Base-by-base conservation (phyloP, 345 rosid species). In the Raphanus sativus region DNA sequence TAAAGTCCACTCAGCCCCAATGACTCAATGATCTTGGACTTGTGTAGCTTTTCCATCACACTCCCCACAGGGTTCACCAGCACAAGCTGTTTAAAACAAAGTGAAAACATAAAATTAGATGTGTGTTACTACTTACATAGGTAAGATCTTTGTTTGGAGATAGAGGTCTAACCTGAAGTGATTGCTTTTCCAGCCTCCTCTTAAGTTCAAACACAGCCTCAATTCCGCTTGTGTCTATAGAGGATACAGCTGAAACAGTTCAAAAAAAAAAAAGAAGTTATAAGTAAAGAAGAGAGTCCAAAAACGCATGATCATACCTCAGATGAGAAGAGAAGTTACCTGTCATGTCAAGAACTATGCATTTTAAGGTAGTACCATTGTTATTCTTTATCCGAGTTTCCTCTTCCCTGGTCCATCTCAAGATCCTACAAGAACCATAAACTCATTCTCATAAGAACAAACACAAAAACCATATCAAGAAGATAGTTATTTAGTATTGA, bases 181-280 rank as follows among this genome's bases (percentile, higher is more conserved):
- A 80, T 81, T 86, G 83, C 75, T 87, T 89, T 34, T 87, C 89
- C 8, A 88, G 77, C 62, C 77, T 84, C 81, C 88, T 91, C 66
- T 86, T 87, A n/a, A 95, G 85, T 76, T 87, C 97, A 40, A 70
- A 73, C 30, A 92, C 38, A 2, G 86, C 79, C 25, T 89, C 97
- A 17, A 95, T 81, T 1, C 99, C 98, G 8, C 91, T 95, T 2
- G 99, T 92, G 79, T 95, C 99, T 73, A 95, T 89, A 56, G 91
- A 87, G 2, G 97, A 87, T 33, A 95, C 98, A 70, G 99, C 98
- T 92, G 91, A 58, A 65, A 73, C 54, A 54, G 65, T 63, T 74
- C 33, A 73, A 66, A 10, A 21, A 21, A 21, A 21, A 21, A 50
- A 40, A 15, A n/a, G 3, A 28, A 68, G 28, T 38, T 8, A 2